These are phyloP conservation scores for Chlorella sorokiniana DNA, from an alignment of 139 green algal genomes.

Conservation along the genomic window DNA sequence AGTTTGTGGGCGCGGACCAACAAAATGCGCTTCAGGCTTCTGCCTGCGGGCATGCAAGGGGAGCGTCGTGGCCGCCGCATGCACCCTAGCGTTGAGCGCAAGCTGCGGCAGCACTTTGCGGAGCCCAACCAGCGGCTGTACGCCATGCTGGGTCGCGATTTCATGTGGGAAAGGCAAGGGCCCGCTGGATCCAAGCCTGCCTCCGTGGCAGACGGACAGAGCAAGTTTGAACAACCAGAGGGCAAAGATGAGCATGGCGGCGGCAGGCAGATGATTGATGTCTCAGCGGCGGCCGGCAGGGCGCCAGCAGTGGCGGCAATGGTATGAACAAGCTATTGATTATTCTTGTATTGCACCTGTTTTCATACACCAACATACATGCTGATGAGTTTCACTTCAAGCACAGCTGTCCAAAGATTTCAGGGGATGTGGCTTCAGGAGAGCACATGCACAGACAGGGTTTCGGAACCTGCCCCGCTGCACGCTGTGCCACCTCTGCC, in stretches of 20 bases:
- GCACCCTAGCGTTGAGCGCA: slow-evolving; percentile 48
- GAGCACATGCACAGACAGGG: no score
- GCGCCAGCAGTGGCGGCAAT: not conserved
- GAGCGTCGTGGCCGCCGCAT: slow-evolving; percentile 51
- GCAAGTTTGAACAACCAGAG: not conserved
- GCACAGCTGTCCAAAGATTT: no score
- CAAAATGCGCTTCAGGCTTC: slow-evolving; percentile 37
- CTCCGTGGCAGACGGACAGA: no score
- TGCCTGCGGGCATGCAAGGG: slow-evolving; percentile 55
- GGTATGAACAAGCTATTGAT: not conserved
- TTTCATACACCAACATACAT: no score
- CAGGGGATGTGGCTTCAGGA: no score
- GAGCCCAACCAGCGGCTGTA: slow-evolving; percentile 44
- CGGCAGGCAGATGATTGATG: not conserved
- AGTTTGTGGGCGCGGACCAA: slow-evolving; percentile 71
- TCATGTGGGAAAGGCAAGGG: slow-evolving; percentile 32
- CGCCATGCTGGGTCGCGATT: slow-evolving; percentile 41
- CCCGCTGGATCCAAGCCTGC: not conserved
- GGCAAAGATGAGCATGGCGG: not conserved
- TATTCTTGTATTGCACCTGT: not conserved
- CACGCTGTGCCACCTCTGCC: no score
- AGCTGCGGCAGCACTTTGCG: slow-evolving; percentile 48
- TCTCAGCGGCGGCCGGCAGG: not conserved
- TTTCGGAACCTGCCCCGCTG: no score
- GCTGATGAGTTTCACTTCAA: no score